A percentile compares a stretch with the other conserved stretches of the same genome.
Evolutionary conservation across 164 flowering plant species (phyloP).

Genomic region (Amborella trichopoda): DNA sequence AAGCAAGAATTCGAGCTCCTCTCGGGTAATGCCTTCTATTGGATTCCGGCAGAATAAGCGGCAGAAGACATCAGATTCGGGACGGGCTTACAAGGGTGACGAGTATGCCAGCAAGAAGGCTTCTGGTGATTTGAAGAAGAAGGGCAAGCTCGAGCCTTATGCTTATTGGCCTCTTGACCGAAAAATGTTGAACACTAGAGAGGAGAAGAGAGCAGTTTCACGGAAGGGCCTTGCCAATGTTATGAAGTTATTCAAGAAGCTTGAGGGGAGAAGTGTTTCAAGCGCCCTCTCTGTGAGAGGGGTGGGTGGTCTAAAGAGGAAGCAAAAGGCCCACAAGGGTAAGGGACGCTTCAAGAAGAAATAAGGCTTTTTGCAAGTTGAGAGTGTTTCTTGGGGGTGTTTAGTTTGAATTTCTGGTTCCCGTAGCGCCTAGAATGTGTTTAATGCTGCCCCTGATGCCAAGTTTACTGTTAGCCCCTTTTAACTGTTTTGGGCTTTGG

Average conservation of each 20-base stretch:
- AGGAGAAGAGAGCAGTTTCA: slow-evolving; percentile 80
- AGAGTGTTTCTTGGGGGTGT: no score
- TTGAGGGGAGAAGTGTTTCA: slow-evolving; percentile 80
- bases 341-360: no score
- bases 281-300: slow-evolving; percentile 50
- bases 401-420: no score
- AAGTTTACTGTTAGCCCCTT: no score
- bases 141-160: slow-evolving; percentile 93
- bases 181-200: slow-evolving; percentile 92
- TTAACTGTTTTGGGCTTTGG: no score
- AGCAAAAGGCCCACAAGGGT: no score
- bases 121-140: slow-evolving; percentile 81
- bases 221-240: slow-evolving; percentile 85
- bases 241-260: slow-evolving; percentile 67
- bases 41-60: slow-evolving; percentile 53
- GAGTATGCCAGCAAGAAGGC: slow-evolving; percentile 93
- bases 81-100: slow-evolving; percentile 79
- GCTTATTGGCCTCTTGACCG: slow-evolving; percentile 99
- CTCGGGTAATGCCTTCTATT: slow-evolving; percentile 16
- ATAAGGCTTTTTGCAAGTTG: no score
- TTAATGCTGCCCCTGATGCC: no score
- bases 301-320: no score
- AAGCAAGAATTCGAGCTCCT: slow-evolving; percentile 25
- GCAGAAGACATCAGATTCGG: slow-evolving; percentile 52
- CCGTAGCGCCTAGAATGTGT: no score